These are phyloP conservation scores for Leccinum disarticulatum DNA, from an alignment of 768 basidiomycete genomes.

Conservation along the genomic window DNA sequence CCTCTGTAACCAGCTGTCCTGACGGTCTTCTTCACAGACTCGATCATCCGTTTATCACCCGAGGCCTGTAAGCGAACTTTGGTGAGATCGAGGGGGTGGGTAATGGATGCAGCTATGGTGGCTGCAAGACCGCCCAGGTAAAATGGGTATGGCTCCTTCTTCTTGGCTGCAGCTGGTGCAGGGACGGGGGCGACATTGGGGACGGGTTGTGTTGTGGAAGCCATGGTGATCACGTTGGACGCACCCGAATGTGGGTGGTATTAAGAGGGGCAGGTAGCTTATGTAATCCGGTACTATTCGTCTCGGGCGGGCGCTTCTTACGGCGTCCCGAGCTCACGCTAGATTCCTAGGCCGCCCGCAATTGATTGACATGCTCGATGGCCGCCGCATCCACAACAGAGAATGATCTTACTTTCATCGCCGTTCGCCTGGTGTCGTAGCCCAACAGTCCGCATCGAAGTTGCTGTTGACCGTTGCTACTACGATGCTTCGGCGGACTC, in stretches of 20 bases:
- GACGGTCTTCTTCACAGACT: conserved; percentile 80
- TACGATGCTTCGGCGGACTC: conserved; percentile 12
- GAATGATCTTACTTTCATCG: too few species aligned
- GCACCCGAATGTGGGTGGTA: conserved; percentile 4
- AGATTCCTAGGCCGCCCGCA: neutral
- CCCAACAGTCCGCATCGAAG: conserved; percentile 20
- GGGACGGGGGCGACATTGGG: conserved; percentile 9
- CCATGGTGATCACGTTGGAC: conserved; percentile 11
- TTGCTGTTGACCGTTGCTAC: conserved; percentile 7
- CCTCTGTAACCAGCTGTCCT: conserved; percentile 71
- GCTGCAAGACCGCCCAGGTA: conserved; percentile 87
- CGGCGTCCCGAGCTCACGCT: neutral
- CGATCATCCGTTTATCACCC: conserved; percentile 88
- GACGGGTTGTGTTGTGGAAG: conserved; percentile 13
- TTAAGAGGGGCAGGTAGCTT: conserved; percentile 9
- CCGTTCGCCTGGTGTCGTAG: conserved; percentile 13
- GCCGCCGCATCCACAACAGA: neutral
- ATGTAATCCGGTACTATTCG: conserved; percentile 12
- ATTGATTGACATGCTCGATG: neutral
- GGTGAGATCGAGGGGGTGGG: conserved; percentile 85
- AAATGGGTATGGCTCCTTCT: conserved; percentile 80
- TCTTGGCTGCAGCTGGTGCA: conserved; percentile 19
- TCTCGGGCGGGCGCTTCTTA: neutral
- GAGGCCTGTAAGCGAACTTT: conserved; percentile 92
- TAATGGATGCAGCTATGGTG: conserved; percentile 85